Evolutionary conservation across 495 filamentous ascomycete genomes (phyloP).

Genomic region (Annulohypoxylon maeteangense): DNA sequence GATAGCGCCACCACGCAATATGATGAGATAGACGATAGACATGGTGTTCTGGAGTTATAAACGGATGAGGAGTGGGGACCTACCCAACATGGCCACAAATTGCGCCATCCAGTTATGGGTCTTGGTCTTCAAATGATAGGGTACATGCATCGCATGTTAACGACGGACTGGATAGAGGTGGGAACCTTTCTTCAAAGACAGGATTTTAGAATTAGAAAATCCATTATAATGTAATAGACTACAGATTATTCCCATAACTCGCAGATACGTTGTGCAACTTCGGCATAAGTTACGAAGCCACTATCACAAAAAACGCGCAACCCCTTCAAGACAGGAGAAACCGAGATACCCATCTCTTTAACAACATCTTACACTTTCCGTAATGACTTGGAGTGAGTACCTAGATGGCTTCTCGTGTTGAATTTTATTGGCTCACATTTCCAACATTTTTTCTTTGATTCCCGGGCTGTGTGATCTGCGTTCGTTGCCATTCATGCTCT

Average conservation of each 20-base stretch:
- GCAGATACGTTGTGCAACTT: background rate
- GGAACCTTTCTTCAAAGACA: constrained; percentile 2
- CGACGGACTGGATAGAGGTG: background rate
- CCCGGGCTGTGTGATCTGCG: constrained; percentile 10
- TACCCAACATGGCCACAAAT: background rate
- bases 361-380: background rate
- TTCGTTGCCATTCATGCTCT: constrained; percentile 1
- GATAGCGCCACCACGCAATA: background rate
- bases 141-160: background rate
- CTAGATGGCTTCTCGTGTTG: background rate
- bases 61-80: background rate
- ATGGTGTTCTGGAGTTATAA: background rate
- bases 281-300: background rate
- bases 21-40: constrained; percentile 6
- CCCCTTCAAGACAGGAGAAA: background rate
- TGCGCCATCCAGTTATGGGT: background rate
- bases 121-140: background rate
- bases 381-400: background rate
- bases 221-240: constrained; percentile 13
- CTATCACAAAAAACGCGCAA: background rate
- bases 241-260: background rate
- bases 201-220: constrained; percentile 20
- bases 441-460: background rate
- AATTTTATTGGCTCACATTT: background rate
- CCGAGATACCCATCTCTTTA: background rate